Evolutionary conservation across 2,329 filamentous ascomycete genomes (phyloP).

Genomic region (Sporothrix euskadiensis): DNA sequence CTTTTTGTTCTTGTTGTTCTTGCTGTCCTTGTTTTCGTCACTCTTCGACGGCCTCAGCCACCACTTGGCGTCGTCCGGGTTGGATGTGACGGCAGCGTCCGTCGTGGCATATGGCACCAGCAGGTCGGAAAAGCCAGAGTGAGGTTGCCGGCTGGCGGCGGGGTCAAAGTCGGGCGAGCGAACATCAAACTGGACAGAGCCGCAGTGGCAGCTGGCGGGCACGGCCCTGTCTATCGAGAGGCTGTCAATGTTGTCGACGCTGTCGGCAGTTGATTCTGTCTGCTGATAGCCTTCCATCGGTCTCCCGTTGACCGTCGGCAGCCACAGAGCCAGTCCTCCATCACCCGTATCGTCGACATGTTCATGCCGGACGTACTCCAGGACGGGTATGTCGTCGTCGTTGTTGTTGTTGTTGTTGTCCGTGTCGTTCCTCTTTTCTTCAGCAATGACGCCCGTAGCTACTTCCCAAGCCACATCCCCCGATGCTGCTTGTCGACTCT

Average conservation of each 20-base stretch:
- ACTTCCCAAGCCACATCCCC: conserved; percentile 39
- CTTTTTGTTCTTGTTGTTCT: too few relatives aligned
- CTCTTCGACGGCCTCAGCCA: conserved; percentile 50
- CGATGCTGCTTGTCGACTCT: conserved; percentile 24
- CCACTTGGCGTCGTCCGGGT: conserved; percentile 57
- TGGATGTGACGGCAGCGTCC: conserved; percentile 38
- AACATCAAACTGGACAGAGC: conserved; percentile 57
- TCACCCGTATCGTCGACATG: conserved; percentile 41
- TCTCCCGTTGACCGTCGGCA: conserved; percentile 30
- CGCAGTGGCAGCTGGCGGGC: conserved; percentile 49
- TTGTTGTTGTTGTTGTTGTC: neutral
- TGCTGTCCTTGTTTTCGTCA: too few relatives aligned
- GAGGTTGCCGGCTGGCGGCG: conserved; percentile 45
- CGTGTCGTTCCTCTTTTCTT: neutral
- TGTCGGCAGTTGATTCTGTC: neutral
- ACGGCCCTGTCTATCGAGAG: conserved; percentile 26
- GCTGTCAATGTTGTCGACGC: neutral
- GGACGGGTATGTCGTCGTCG: neutral
- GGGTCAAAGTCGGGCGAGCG: conserved; percentile 50
- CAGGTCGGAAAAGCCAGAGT: conserved; percentile 56
- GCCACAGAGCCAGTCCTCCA: conserved; percentile 42
- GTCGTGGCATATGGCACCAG: conserved; percentile 47
- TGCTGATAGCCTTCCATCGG: neutral
- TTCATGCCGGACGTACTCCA: conserved; percentile 32
- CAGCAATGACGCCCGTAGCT: conserved; percentile 42